phyloP scores from a whole-genome alignment of 2,329 filamentous ascomycete genomes.

The Thermoascus crustaceus region DNA sequence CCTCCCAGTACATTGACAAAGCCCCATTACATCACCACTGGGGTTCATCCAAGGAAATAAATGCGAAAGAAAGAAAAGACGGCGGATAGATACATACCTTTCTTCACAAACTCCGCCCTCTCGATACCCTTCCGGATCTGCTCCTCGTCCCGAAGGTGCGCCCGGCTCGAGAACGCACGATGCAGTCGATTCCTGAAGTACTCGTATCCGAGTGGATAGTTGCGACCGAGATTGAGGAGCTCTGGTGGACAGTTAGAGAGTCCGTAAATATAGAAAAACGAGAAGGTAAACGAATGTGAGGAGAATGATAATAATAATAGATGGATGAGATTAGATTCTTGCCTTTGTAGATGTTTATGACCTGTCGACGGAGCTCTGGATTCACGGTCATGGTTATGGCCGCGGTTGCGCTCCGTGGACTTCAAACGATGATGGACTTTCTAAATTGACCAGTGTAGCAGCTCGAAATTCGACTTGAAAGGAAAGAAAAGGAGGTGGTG shows the following conservation, averaged over 20 bases:
- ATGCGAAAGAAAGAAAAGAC: too few species aligned
- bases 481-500: too few species aligned
- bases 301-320: too few species aligned
- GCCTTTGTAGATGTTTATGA: conserved; percentile 88
- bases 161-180: conserved; percentile 73
- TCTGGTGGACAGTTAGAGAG: conserved; percentile 48
- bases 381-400: conserved; percentile 37
- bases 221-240: conserved; percentile 71
- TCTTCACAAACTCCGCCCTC: conserved; percentile 80
- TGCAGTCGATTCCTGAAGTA: conserved; percentile 80
- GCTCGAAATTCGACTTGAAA: too few species aligned
- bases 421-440: too few species aligned
- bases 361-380: conserved; percentile 60
- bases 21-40: neutral
- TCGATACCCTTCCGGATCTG: conserved; percentile 69
- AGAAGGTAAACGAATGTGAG: too few species aligned
- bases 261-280: neutral
- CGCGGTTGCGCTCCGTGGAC: too few species aligned
- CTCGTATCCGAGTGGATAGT: conserved; percentile 75
- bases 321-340: too few species aligned
- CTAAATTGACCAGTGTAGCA: too few species aligned
- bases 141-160: conserved; percentile 59
- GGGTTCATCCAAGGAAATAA: conserved; percentile 1
- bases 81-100: conserved; percentile 62
- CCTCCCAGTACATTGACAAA: neutral